Evolutionary conservation across 345 rosid genomes (phyloP), one percentile per base, ranked within the genome.

Genomic region (Anastatica hierochuntica): DNA sequence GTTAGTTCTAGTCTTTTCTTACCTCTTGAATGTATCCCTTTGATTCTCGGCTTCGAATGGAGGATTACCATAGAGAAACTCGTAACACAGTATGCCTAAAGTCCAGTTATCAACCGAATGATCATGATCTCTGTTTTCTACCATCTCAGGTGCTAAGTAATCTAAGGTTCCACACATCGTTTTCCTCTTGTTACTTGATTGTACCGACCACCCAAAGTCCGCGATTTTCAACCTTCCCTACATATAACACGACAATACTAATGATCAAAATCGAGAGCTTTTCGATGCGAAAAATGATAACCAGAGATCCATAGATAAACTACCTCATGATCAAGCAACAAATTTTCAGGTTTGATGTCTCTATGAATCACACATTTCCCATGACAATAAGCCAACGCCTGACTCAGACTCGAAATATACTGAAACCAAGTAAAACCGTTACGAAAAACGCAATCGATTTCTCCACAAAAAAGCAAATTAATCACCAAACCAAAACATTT

Each of bases 161-260:
- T 94, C 99, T 61, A 94, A 63, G 5, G 99, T 88, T 38, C 99
- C 99, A 62, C 99, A 94, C 97, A 88, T 81, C 9, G 97, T 94
- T 69, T 61, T 82, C 42, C 99, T 83, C 76, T 85, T 94, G 76
- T 72, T 71, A 69, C 68, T 77, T 14, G 99, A 88, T 70, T 94
- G 99, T n/a, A 94, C 95, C 8, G 97, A 85, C 99, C 97, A 85
- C 19, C 99, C 95, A 59, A 94, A 94, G 49, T 88, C 99, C 0
- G 90, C 99, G 60, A 94, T 94, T 74, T 83, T 88, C 67, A 88
- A 56, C 34, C 88, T 81, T 18, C 99, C 99, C 94, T 94, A 58
- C 58, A 56, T 21, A 38, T 14, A 27, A 60, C 2, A 29, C 14
- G n/a, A 37, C 17, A 27, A 1, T 17, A 61, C 36, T 1, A 46